Evolutionary conservation across 2,329 filamentous ascomycete species (phyloP).

Genomic region (Colletotrichum caudatum): DNA sequence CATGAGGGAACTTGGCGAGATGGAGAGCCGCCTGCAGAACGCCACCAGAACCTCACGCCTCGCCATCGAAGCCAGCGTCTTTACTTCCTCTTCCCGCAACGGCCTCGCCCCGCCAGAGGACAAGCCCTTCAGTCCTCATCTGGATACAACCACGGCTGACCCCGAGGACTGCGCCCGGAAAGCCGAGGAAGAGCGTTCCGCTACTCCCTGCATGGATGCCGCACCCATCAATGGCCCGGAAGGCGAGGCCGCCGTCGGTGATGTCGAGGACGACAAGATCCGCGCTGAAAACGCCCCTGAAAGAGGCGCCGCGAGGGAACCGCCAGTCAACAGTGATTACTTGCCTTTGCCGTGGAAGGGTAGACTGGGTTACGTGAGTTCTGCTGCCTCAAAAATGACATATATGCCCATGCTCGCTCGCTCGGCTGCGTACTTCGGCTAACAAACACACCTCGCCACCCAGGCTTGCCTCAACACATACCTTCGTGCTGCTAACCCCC

Average conservation of each 20-base stretch:
- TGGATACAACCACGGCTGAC: conserved; percentile 1
- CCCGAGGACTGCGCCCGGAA: conserved; percentile 30
- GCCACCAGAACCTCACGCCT: conserved; percentile 60
- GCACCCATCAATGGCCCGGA: conserved; percentile 45
- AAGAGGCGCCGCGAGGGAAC: conserved; percentile 65
- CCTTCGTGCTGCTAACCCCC: conserved; percentile 81
- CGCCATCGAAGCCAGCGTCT: conserved; percentile 57
- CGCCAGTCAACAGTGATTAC: conserved; percentile 84
- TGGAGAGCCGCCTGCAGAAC: conserved; percentile 61
- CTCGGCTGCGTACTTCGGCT: neutral
- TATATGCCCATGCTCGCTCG: neutral
- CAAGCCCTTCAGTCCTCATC: neutral
- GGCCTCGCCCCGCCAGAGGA: neutral
- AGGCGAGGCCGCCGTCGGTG: conserved; percentile 43
- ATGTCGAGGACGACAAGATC: conserved; percentile 40
- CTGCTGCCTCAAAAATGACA: neutral
- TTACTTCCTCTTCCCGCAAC: conserved; percentile 39
- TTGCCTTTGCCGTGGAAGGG: conserved; percentile 93
- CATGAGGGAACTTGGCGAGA: conserved; percentile 60
- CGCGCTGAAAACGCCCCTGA: conserved; percentile 46
- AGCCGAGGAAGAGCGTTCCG: conserved; percentile 23
- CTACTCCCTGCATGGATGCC: conserved; percentile 40
- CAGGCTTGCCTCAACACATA: conserved; percentile 94
- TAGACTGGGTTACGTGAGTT: conserved; percentile 83
- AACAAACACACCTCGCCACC: too few species aligned